Conservation (phyloP, 768 basidiomycete genomes). For the Lactarius akahatsu region DNA sequence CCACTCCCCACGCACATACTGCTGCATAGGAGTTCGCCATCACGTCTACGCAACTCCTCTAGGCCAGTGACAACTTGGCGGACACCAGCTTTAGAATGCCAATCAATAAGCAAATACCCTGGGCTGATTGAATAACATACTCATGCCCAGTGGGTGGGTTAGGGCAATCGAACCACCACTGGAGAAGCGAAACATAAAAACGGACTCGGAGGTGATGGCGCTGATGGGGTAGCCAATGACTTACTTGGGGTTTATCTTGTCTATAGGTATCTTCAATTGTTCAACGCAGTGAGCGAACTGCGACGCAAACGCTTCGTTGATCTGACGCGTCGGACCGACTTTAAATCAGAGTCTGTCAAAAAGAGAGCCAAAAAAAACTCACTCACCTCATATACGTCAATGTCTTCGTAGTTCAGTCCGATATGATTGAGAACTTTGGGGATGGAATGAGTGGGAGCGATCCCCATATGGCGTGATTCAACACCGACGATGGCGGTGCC, state of each 20-base stretch:
- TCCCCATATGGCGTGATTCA: conserved; percentile 76
- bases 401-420: conserved; percentile 67
- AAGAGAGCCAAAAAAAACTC: conserved; percentile 6
- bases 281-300: conserved; percentile 94
- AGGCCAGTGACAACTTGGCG: conserved; percentile 90
- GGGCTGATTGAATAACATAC: conserved; percentile 43
- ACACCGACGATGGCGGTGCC: conserved; percentile 77
- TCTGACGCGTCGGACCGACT: conserved; percentile 42
- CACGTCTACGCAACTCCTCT: conserved; percentile 69
- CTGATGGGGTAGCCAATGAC: conserved; percentile 32
- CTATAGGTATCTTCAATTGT: conserved; percentile 68
- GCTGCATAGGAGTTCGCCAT: conserved; percentile 72
- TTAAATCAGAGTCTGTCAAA: not conserved
- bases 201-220: not conserved
- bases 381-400: conserved; percentile 72
- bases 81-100: conserved; percentile 57
- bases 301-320: conserved; percentile 90
- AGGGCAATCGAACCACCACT: conserved; percentile 87
- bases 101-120: conserved; percentile 23
- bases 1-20: conserved; percentile 84
- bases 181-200: conserved; percentile 24
- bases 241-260: conserved; percentile 85
- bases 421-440: conserved; percentile 62
- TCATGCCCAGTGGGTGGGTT: conserved; percentile 82
- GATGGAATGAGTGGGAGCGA: conserved; percentile 69